Evolutionary conservation across 1,284 basidiomycete genomes (phyloP).

Genomic region (Tylopilus orsonianus): DNA sequence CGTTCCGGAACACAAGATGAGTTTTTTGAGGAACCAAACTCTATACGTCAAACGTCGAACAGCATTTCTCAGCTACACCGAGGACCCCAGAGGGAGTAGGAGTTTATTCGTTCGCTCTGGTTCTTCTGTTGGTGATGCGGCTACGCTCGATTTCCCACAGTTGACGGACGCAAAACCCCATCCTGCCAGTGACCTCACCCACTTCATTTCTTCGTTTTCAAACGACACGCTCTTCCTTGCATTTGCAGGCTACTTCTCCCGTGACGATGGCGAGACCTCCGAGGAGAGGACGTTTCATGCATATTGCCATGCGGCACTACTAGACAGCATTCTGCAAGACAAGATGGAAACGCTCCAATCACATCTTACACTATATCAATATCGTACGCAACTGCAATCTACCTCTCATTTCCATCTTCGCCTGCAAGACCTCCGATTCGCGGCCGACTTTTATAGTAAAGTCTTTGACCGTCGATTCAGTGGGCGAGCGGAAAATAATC

Average conservation of each 20-base stretch:
- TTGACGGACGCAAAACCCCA: slow-evolving; percentile 63
- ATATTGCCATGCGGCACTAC: slow-evolving; percentile 75
- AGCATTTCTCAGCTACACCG: slow-evolving; percentile 89
- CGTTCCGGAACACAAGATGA: slow-evolving; percentile 64
- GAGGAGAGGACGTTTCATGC: slow-evolving; percentile 65
- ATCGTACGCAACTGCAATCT: slow-evolving; percentile 55
- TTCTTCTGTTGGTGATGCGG: slow-evolving; percentile 72
- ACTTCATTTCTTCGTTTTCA: slow-evolving; percentile 84
- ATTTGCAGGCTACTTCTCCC: slow-evolving; percentile 74
- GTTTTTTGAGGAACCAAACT: slow-evolving; percentile 74
- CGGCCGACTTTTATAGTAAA: slow-evolving; percentile 70
- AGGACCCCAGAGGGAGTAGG: slow-evolving; percentile 90
- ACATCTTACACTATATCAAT: slow-evolving; percentile 71
- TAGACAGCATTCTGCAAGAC: slow-evolving; percentile 89
- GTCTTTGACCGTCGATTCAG: slow-evolving; percentile 71
- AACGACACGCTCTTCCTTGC: slow-evolving; percentile 74
- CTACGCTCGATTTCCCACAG: slow-evolving; percentile 80
- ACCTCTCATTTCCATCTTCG: slow-evolving; percentile 63
- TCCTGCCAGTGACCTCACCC: slow-evolving; percentile 70
- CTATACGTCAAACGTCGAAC: slow-evolving; percentile 91
- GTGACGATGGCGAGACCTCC: slow-evolving; percentile 54
- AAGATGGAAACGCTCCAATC: slow-evolving; percentile 77
- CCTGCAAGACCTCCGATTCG: slow-evolving; percentile 69
- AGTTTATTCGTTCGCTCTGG: slow-evolving; percentile 84
- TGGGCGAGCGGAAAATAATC: slow-evolving; percentile 60